phyloP scores from a whole-genome alignment of 495 filamentous ascomycete genomes.

The Daldinia bambusicola region DNA sequence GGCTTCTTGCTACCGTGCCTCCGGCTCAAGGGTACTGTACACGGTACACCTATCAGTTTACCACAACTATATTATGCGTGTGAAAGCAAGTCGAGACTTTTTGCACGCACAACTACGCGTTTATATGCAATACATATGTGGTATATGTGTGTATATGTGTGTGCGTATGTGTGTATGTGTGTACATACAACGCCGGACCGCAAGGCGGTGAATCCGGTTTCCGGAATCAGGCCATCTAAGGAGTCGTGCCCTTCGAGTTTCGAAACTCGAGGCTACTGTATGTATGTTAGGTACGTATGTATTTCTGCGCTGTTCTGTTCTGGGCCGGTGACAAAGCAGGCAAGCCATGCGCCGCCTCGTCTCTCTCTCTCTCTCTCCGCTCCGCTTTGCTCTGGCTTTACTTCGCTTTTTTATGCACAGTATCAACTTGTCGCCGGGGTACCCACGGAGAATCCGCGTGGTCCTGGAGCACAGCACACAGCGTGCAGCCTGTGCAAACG shows the following conservation, averaged over 20 bases:
- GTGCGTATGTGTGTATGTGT: not conserved
- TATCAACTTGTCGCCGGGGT: constrained; percentile 11
- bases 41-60: not conserved
- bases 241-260: constrained; percentile 17
- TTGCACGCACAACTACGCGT: not conserved
- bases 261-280: constrained; percentile 31
- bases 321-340: not conserved
- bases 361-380: not conserved
- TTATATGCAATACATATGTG: constrained; percentile 9
- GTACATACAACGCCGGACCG: constrained; percentile 9
- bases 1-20: constrained; percentile 6
- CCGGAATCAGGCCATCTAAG: constrained; percentile 30
- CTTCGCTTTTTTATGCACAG: not conserved
- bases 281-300: constrained; percentile 2
- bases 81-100: not conserved
- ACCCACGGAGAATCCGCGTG: constrained; percentile 3
- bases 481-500: not conserved
- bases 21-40: not conserved
- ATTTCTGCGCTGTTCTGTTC: not conserved
- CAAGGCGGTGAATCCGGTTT: constrained; percentile 34
- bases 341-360: constrained; percentile 1
- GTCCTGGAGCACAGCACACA: not conserved
- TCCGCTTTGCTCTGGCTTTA: constrained; percentile 13
- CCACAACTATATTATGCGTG: not conserved
- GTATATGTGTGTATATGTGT: constrained; percentile 3